Base-by-base conservation (phyloP, 202 grass and related monocot genomes). In the Brachypodium distachyon region DNA sequence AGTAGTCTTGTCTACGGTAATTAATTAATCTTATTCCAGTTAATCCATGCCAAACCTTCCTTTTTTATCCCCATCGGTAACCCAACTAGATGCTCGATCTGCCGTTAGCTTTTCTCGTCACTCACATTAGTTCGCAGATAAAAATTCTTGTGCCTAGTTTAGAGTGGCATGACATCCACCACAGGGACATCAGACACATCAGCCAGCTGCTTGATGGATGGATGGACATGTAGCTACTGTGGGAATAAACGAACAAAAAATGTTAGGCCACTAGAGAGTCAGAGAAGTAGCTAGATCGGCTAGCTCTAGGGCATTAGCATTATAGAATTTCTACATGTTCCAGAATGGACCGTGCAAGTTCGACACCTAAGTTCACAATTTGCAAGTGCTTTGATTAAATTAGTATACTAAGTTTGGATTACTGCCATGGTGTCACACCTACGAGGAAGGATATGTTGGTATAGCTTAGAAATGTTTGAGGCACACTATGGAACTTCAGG, bases 21-120 rank as follows among this genome's bases (percentile, higher is more conserved):
- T 31, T 68, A 58, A 11, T 54, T 54, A 64, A 58, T 68, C 73
- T 61, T 83, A 84, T 88, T 84, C 77, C 12, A 34, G 40, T 84
- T 84, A 77, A 65, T 88, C 77, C 81, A 64, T 42, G 77, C 71
- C 77, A 59, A 84, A 81, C 64, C 19, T 65, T 80, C 21, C 22
- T 41, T 87, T 82, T 52, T 39, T 57, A 66, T 21, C 29, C n/a
- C 55, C 32, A 68, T n/a, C 25, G 46, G 64, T 46, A 43, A 12
- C 77, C 62, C 77, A 47, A 68, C 63, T 52, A 42, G 77, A 84
- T 88, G 81, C 81, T 55, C 54, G 71, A 16, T 61, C 63, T 53
- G 10, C 70, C 61, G 75, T 68, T 88, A 48, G 52, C 76, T 50
- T 75, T 49, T 67, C 59, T 23, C 74, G 21, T 67, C 68, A 56